Evolutionary conservation across 331 rosid genomes (phyloP).

Genomic region (Rosa hybrid): DNA sequence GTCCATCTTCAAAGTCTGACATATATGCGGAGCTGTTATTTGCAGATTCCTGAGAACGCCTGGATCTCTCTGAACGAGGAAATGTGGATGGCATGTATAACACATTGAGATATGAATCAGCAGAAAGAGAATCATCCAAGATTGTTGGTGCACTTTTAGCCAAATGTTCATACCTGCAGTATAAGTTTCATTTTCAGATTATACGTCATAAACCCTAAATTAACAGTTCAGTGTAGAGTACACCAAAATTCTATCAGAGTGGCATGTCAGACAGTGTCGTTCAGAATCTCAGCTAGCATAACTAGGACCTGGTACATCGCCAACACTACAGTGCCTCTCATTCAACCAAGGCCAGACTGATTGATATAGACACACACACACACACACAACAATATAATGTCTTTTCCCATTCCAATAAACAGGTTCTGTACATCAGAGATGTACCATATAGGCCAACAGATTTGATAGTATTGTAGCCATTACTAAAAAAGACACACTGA

Average conservation of each 20-base stretch:
- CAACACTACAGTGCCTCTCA: conserved; percentile 13
- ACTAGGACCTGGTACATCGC: neutral
- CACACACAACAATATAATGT: neutral
- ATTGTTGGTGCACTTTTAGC: conserved; percentile 98
- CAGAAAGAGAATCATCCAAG: conserved; percentile 98
- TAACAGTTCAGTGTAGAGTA: neutral
- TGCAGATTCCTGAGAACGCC: conserved; percentile 65
- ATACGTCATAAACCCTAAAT: neutral
- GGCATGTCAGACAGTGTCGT: neutral
- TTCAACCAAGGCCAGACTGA: neutral
- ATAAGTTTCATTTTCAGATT: conserved; percentile 37
- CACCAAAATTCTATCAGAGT: neutral
- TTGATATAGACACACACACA: neutral
- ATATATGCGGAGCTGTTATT: conserved; percentile 52
- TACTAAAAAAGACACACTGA: neutral
- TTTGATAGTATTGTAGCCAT: neutral
- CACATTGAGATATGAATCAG: conserved; percentile 97
- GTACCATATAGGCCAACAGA: neutral
- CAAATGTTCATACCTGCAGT: conserved; percentile 90
- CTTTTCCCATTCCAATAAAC: neutral
- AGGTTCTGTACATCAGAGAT: neutral
- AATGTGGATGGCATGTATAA: conserved; percentile 92
- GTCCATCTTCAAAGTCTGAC: conserved; percentile 84
- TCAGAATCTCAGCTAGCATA: neutral
- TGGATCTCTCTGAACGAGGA: conserved; percentile 94